Evolutionary conservation across 441 rosid species (phyloP).

Genomic region (Melastoma candidum): DNA sequence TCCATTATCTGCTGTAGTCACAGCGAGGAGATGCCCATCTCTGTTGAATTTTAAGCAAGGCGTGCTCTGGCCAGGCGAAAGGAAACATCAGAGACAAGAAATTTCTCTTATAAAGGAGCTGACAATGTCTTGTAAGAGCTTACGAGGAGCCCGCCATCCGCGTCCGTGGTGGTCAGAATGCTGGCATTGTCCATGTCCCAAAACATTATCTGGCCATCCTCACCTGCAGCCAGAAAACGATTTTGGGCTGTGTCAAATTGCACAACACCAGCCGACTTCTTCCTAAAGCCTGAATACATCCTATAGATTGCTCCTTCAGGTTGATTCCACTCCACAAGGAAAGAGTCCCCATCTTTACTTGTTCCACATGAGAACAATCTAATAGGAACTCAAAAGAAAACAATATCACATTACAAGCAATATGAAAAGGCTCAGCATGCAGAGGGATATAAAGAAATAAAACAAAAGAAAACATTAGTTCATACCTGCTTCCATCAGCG

Average conservation of each 20-base stretch:
- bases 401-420: too few species aligned
- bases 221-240: constrained; percentile 86
- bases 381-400: constrained; percentile 8
- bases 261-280: constrained; percentile 54
- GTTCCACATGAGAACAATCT: constrained; percentile 93
- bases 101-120: neutral
- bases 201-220: constrained; percentile 70
- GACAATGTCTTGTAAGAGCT: constrained; percentile 17
- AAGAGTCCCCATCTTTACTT: constrained; percentile 81
- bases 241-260: constrained; percentile 77
- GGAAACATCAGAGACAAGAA: neutral
- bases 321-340: constrained; percentile 85
- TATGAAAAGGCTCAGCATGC: too few species aligned
- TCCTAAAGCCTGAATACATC: constrained; percentile 52
- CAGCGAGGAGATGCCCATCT: constrained; percentile 86
- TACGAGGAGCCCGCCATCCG: constrained; percentile 83
- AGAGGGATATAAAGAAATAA: too few species aligned
- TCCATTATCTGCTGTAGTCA: constrained; percentile 71
- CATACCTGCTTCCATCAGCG: constrained; percentile 34
- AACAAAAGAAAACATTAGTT: neutral
- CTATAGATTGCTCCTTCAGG: constrained; percentile 82
- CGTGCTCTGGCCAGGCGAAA: constrained; percentile 37
- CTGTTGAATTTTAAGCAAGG: constrained; percentile 77
- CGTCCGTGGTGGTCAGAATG: constrained; percentile 53
- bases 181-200: constrained; percentile 76